Base-by-base conservation (phyloP, 768 basidiomycete species). In the Basidioascus undulatus region DNA sequence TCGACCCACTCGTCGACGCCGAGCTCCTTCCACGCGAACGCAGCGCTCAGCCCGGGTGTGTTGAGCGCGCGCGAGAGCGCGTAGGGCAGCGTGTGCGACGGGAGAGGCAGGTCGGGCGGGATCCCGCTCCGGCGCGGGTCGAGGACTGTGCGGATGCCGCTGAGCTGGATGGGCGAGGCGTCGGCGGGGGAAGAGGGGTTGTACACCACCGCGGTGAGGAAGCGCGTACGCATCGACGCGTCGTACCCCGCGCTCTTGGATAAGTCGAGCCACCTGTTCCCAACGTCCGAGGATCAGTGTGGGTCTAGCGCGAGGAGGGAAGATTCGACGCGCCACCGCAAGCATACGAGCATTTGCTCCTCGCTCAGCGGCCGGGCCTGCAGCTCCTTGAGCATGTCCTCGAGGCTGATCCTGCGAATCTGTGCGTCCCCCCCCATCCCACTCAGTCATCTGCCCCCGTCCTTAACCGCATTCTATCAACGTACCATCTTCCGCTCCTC, bases 21-120 rank as follows among this genome's bases (percentile, higher is more conserved):
- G 7, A 96, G 61, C 52, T 92, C 83, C 18, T 62, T 59, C 79
- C 84, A 89, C 2, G 70, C 70, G 47, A 94, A 80, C 6, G 68
- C 61, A 4, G 56, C 47, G 1, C 45, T 42, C 6, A 87, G 59
- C 19, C 65, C 61, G 3, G 64, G 61, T 0, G 66, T 49, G 6
- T 65, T 54, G 45, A 87, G 66, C 12, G 66, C 55, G 44, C 70
- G 72, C 47, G 74, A 72, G 38, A 86, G 57, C 8, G 57, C 60
- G 37, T 73, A 59, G 1, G 80, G 79, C 0, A 94, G 63, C 3
- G 79, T 70, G 47, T 76, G 64, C 1, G 60, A 57, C 5, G 84
- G 86, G 6, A 84, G 60, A 5, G 83, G 82, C 12, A 77, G 71
- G 42, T 81, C 76, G 8, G 59, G 51, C 3, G 77, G 74, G 13